phyloP scores from a whole-genome alignment of 805 yeast genomes.

The Sporopachydermia quercuum region DNA sequence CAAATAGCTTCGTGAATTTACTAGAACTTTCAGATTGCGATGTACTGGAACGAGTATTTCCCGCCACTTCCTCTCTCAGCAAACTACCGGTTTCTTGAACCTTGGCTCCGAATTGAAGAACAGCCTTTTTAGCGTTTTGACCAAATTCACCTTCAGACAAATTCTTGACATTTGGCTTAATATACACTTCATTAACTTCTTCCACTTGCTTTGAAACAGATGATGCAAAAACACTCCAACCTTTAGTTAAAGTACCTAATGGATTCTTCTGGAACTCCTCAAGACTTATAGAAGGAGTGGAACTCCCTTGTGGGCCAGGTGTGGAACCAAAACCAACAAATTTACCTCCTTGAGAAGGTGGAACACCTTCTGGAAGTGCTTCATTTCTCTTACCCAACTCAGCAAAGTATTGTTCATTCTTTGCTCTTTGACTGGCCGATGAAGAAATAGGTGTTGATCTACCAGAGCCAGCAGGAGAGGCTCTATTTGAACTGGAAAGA shows the following conservation, averaged over 20 bases:
- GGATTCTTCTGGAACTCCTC: constrained; percentile 75
- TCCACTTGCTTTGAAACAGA: constrained; percentile 70
- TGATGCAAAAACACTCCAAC: constrained; percentile 89
- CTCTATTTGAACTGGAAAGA: constrained; percentile 3
- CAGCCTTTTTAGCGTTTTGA: constrained; percentile 76
- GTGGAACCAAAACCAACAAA: constrained; percentile 85
- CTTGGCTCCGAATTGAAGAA: constrained; percentile 90
- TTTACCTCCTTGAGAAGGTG: constrained; percentile 91
- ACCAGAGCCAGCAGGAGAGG: constrained; percentile 9
- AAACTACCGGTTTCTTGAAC: constrained; percentile 74
- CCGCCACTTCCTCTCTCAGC: constrained; percentile 20
- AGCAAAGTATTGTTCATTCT: constrained; percentile 74
- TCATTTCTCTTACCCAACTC: constrained; percentile 61
- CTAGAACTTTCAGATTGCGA: constrained; percentile 12
- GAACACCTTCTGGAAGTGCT: constrained; percentile 57
- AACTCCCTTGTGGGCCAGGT: constrained; percentile 30
- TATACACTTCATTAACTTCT: constrained; percentile 78
- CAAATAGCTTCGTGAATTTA: constrained; percentile 40
- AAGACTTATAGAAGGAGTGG: constrained; percentile 32
- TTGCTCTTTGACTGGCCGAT: constrained; percentile 27
- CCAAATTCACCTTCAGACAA: constrained; percentile 69
- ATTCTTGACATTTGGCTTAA: constrained; percentile 80
- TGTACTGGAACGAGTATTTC: constrained; percentile 13
- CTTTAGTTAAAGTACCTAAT: constrained; percentile 74
- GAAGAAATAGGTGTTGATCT: constrained; percentile 12